Conservation (phyloP, 441 rosid species). For the Jatropha podagrica region DNA sequence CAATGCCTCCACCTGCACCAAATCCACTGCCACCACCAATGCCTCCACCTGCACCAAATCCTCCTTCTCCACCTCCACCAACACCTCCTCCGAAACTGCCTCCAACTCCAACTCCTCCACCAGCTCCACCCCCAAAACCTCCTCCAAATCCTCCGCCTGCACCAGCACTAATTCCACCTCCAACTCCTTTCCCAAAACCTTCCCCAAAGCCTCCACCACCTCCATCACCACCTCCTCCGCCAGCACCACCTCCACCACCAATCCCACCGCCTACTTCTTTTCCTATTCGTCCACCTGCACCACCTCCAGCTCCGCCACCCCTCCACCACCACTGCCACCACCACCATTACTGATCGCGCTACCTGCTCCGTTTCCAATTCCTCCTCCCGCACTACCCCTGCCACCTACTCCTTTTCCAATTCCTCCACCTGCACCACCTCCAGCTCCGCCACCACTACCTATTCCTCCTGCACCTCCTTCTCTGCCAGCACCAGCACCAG, state of each 20-base stretch:
- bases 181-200: background rate
- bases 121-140: background rate
- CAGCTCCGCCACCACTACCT: background rate
- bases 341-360: background rate
- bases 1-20: background rate
- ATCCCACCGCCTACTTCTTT: background rate
- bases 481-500: background rate
- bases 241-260: background rate
- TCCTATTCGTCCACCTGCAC: background rate
- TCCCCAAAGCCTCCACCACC: conserved; percentile 12
- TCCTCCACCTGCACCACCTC: background rate
- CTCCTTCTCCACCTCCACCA: background rate
- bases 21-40: background rate
- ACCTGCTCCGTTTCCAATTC: background rate
- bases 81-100: background rate
- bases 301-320: conserved; percentile 12
- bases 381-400: background rate
- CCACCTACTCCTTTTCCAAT: background rate
- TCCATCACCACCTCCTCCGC: background rate
- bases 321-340: background rate
- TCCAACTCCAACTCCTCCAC: background rate
- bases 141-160: conserved; percentile 2
- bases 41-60: background rate
- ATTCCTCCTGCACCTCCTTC: background rate
- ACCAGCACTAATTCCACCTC: background rate